phyloP scores from a whole-genome alignment of 2,329 filamentous ascomycete genomes.

The Penicillium sp. region DNA sequence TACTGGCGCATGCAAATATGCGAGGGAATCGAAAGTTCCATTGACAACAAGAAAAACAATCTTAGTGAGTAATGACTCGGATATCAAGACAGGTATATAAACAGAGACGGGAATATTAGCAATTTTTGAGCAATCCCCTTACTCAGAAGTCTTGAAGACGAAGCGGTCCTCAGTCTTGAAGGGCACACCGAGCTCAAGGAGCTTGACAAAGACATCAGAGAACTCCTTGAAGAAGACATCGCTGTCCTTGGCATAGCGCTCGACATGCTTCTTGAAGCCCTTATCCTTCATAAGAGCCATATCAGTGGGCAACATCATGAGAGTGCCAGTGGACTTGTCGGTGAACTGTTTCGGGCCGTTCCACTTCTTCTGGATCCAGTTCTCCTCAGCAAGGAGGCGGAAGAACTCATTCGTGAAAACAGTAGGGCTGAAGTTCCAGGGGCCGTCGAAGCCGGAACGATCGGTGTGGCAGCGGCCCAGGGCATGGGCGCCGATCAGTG shows the following conservation, averaged over 20 bases:
- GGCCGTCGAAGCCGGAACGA: slow-evolving; percentile 77
- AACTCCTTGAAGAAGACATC: slow-evolving; percentile 93
- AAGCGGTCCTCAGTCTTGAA: slow-evolving; percentile 58
- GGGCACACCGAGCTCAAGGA: slow-evolving; percentile 91
- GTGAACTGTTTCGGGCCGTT: slow-evolving; percentile 83
- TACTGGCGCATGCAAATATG: not conserved
- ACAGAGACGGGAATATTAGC: not conserved
- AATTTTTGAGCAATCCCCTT: slow-evolving; percentile 12
- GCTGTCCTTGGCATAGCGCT: slow-evolving; percentile 85
- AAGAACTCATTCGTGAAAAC: slow-evolving; percentile 93
- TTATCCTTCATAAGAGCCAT: slow-evolving; percentile 82
- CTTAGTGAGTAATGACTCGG: slow-evolving; percentile 10
- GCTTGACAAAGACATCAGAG: slow-evolving; percentile 62
- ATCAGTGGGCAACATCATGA: slow-evolving; percentile 98
- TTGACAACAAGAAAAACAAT: not conserved
- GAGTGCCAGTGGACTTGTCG: slow-evolving; percentile 72
- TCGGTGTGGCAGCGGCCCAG: slow-evolving; percentile 83
- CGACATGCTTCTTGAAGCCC: slow-evolving; percentile 67
- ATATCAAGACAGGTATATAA: slow-evolving; percentile 18
- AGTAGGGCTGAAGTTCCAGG: slow-evolving; percentile 86
- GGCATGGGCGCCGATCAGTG: slow-evolving; percentile 74
- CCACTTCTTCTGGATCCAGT: slow-evolving; percentile 89
- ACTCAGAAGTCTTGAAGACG: slow-evolving; percentile 54
- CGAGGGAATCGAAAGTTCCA: not conserved
- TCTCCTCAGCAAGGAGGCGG: slow-evolving; percentile 77